Conservation (phyloP, 75 land plant genomes). For the Selaginella tamariscina region DNA sequence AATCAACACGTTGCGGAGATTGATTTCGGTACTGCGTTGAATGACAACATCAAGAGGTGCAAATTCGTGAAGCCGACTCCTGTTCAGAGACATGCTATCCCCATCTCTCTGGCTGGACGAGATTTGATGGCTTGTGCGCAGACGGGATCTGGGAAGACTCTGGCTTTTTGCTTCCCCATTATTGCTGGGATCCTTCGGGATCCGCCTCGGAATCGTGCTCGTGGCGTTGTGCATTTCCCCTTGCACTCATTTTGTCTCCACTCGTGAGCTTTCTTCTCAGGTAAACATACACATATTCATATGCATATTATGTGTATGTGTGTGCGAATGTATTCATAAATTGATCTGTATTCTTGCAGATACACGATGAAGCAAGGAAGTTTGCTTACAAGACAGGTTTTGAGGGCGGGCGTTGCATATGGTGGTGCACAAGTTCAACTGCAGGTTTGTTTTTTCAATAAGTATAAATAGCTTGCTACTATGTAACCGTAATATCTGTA, state of each 20-base stretch:
- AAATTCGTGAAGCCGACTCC: slow-evolving; percentile 83
- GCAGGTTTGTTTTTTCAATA: slow-evolving; percentile 44
- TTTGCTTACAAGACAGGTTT: slow-evolving; percentile 72
- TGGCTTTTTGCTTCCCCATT: slow-evolving; percentile 78
- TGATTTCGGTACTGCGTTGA: slow-evolving; percentile 56
- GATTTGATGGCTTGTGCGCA: slow-evolving; percentile 93
- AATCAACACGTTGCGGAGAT: slow-evolving; percentile 67
- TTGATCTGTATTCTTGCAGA: slow-evolving; percentile 31
- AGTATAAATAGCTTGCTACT: too few relatives aligned
- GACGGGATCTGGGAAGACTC: slow-evolving; percentile 82
- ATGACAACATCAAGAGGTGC: slow-evolving; percentile 63
- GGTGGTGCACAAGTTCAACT: slow-evolving; percentile 62
- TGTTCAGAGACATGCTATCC: slow-evolving; percentile 76
- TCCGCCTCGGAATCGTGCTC: slow-evolving; percentile 27
- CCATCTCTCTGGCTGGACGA: slow-evolving; percentile 60
- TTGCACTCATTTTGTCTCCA: slow-evolving; percentile 70
- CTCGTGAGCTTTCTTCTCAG: slow-evolving; percentile 70
- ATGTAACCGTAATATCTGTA: too few relatives aligned
- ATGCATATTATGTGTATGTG: too few relatives aligned
- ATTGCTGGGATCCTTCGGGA: slow-evolving; percentile 59
- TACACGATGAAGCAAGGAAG: slow-evolving; percentile 75
- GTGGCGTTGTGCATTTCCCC: slow-evolving; percentile 50
- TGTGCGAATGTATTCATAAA: too few relatives aligned
- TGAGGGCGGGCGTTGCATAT: slow-evolving; percentile 59
- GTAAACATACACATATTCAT: too few relatives aligned